Conservation (phyloP, 2,329 filamentous ascomycete species). For the Alternaria rosae region DNA sequence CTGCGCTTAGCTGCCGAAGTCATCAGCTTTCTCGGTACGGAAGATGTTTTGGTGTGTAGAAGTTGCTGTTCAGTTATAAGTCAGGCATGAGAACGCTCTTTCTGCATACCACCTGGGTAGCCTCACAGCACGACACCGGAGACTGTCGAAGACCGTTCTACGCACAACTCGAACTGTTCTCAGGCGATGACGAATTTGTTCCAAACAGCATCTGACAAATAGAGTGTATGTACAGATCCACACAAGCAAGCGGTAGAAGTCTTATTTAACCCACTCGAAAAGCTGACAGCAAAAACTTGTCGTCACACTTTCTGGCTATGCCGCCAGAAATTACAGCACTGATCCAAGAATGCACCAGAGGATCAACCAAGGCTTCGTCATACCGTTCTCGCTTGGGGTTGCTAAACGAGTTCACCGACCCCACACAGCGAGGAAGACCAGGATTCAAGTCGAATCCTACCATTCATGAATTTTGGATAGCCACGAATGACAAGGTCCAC, state of each 20-base stretch:
- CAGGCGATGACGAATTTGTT: too few relatives aligned
- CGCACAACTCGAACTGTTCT: too few relatives aligned
- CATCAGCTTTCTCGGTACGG: not conserved
- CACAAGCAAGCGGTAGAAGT: not conserved
- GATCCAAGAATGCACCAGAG: not conserved
- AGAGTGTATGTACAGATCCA: not conserved
- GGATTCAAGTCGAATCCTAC: not conserved
- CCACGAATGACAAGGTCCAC: not conserved
- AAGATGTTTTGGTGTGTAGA: not conserved
- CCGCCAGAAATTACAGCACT: not conserved
- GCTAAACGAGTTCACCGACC: not conserved
- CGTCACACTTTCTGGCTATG: not conserved
- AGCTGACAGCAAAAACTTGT: not conserved
- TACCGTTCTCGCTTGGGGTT: not conserved
- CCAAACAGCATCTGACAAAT: not conserved
- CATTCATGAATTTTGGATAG: not conserved
- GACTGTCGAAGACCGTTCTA: too few relatives aligned
- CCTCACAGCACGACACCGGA: not conserved
- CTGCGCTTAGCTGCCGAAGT: not conserved
- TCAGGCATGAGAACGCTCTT: not conserved
- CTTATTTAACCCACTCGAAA: too few relatives aligned
- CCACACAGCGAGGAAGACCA: not conserved
- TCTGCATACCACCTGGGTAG: not conserved
- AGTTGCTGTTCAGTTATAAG: not conserved
- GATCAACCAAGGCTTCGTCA: not conserved